Evolutionary conservation across 2,329 filamentous ascomycete genomes (phyloP), one percentile per base, ranked within the genome.

Genomic region (Neonectria neomacrospora): DNA sequence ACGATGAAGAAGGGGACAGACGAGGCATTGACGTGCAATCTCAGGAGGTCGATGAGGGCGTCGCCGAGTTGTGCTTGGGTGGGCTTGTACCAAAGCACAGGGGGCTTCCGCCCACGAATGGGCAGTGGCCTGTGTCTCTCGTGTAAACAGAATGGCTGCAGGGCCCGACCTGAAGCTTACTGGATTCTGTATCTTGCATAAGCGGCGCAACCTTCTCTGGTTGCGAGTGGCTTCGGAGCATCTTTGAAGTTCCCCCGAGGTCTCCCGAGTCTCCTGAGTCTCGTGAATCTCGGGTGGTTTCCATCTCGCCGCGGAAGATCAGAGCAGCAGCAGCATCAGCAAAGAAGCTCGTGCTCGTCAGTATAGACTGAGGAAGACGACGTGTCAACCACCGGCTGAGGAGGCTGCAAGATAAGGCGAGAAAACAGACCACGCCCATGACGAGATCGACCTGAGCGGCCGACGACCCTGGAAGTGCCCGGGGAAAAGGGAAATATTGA

Each of bases 101-200:
- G 70, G 65, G 62, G 14, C 48, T 50, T 64, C 64, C 51, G 45
- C 64, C 55, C 50, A 32, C 59, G 69, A 73, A 73, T 73, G 63
- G 67, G 64, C 68, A 59, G 57, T 64, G 62, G 28, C 28, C 34
- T 53, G 54, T 65, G 65, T 64, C 59, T 68, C 60, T 64, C 50
- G 59, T 67, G 61, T 52, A 63, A 71, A 70, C 63, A 62, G 65
- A 66, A 70, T 53, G 58, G 65, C 59, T 63, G 63, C 65, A 65
- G 60, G 65, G 66, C 65, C 63, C 67, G 64, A 61, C 58, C 57
- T 61, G 59, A 65, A 59, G 62, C 65, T 65, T 68, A 48, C 71
- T 70, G 64, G 59, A 69, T 67, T 66, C 54, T 71, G 66, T 61
- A 74, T 65, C 64, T 54, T 73, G 74, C 74, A 76, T 75, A 72